Evolutionary conservation across 2,329 filamentous ascomycete species (phyloP), one percentile per base, ranked within the genome.

Genomic region (Furcasterigmium furcatum): DNA sequence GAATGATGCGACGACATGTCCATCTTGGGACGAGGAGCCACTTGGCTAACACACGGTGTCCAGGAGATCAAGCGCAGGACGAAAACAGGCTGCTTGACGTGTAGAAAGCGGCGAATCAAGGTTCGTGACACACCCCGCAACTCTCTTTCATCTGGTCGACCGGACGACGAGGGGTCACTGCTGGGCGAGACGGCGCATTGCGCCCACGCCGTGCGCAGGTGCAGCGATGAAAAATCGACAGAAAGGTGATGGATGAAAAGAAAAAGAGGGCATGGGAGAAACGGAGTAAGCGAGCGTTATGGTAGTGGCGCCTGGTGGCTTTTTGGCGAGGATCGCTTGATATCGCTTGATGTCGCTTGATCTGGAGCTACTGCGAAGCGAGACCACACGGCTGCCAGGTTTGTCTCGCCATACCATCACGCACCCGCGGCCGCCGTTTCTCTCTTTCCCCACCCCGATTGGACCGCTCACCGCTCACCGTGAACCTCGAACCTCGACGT

Each of bases 21-120:
- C n/a, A n/a, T n/a, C n/a, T n/a, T n/a, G n/a, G n/a, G n/a, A n/a
- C n/a, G n/a, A n/a, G n/a, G n/a, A n/a, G n/a, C n/a, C 34, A 10
- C n/a, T 18, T 34, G 4, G 34, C 34, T 36, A 27, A 27, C 34
- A 18, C 45, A 38, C 40, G 41, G 46, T 50, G 41, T 45, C 21
- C 60, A 82, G 79, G 79, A 82, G 60, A 82, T 82, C 57, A 82
- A 82, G 61, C 73, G 79, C 50, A 74, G 79, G 55, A 82, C 79
- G 39, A 82, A 82, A 61, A 82, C 79, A 2, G 79, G 79, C n/a
- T 82, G 79, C 53, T 62, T 82, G 60, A 82, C 79, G 38, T 82
- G 79, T 62, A 76, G 79, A 46, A 81, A 80, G 58, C 72, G 79
- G 54, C 70, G 79, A 55, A 82, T 82, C 60, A 82, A 82, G 78